Conservation (phyloP, 208 protist genomes). For the Hexamita inflata region DNA sequence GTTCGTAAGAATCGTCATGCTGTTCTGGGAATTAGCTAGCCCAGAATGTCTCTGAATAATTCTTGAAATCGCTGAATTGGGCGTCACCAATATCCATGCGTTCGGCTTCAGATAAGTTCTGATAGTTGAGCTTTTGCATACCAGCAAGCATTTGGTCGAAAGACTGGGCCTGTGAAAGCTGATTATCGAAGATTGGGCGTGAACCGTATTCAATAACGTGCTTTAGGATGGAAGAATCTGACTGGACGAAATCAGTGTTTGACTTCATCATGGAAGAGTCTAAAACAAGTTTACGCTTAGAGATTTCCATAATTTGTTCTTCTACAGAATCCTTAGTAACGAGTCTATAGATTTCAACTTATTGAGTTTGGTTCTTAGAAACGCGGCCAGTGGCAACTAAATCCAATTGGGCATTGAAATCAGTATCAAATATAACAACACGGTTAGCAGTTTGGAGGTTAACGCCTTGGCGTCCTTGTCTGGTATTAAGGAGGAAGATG, state of each 20-base stretch:
- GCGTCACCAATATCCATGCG: too few relatives aligned
- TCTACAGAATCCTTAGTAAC: constrained; percentile 73
- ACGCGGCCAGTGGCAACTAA: constrained; percentile 75
- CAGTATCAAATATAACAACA: constrained; percentile 78
- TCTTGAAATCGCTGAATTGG: too few relatives aligned
- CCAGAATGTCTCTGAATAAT: too few relatives aligned
- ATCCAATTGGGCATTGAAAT: constrained; percentile 93
- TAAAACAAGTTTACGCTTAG: constrained; percentile 67
- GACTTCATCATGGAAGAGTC: constrained; percentile 78
- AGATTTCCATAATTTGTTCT: constrained; percentile 72
- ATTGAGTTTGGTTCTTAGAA: constrained; percentile 73
- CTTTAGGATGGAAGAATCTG: neutral
- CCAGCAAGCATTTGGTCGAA: too few relatives aligned
- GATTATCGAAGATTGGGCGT: too few relatives aligned
- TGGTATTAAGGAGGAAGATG: constrained; percentile 52
- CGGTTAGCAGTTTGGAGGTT: constrained; percentile 53
- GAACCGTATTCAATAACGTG: neutral
- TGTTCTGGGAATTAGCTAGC: too few relatives aligned
- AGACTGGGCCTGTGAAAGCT: too few relatives aligned
- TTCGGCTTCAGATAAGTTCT: too few relatives aligned
- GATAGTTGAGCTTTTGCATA: too few relatives aligned
- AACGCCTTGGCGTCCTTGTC: constrained; percentile 60
- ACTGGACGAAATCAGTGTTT: too few relatives aligned
- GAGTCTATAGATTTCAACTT: constrained; percentile 78
- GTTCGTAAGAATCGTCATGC: too few relatives aligned